Base-by-base conservation (phyloP, 441 rosid genomes). In the Adansonia rubrostipa region DNA sequence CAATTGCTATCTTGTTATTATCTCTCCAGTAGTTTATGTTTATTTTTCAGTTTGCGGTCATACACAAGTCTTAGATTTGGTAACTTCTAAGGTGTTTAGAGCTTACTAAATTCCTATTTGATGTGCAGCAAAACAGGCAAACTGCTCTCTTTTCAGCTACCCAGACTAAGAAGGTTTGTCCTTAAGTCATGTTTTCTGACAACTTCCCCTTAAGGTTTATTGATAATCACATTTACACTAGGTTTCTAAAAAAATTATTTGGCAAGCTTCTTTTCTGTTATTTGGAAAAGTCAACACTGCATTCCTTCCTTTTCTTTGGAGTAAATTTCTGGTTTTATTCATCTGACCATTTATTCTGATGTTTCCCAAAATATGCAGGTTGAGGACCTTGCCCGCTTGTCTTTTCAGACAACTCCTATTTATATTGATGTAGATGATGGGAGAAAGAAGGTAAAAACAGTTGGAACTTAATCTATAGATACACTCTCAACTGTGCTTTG, bases 81-180 rank as follows among this genome's bases (percentile, higher is more conserved):
- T 51, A 8, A 71, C 14, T 75, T 22, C 17, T 58, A 15, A 56
- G 64, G 65, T 51, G 13, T 81, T 47, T 75, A 15, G 53, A 65
- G 72, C 87, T 87, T 75, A 92, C 65, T 77, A 73, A 56, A 78
- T 76, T 61, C 7, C 58, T 81, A 54, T 44, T 83, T 73, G 61
- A 73, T 81, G 75, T 86, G 92, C 88, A 90, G 93, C 92, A 94
- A 98, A 87, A 86, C 78, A 91, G 99, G 84, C 99, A 94, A 90
- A 94, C 99, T 3, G 97, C 99, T 54, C 82, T 96, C 63, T 96
- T 96, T 87, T 96, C 99, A 58, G 98, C 98, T 65, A 96, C 99
- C 45, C 98, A 96, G 80, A 94, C 98, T 15, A 88, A 89, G 71
- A 91, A 96, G 99, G 99, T 96, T 69, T 63, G 85, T 84, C 42